These are phyloP conservation scores for Aspergillus ochraceoroseus DNA, from an alignment of 2,329 filamentous ascomycete genomes.

Conservation along the genomic window DNA sequence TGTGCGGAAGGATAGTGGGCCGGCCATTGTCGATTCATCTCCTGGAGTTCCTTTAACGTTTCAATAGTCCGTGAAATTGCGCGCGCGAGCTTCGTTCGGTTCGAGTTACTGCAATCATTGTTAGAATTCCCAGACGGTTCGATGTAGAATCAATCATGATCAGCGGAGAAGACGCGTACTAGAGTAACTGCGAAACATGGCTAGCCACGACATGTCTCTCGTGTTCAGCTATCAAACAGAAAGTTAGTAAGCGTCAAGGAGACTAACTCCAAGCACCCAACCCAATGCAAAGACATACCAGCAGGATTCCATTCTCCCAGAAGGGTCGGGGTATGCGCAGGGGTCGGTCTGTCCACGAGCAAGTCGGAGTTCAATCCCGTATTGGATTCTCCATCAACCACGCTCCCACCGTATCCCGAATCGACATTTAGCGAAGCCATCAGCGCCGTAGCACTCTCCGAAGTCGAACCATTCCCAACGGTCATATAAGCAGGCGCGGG, in stretches of 20 bases:
- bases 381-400: conserved; percentile 40
- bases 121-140: conserved; percentile 15
- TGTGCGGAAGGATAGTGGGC: conserved; percentile 77
- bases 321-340: conserved; percentile 50
- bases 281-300: conserved; percentile 26
- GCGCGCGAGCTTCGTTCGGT: conserved; percentile 77
- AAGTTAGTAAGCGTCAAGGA: conserved; percentile 16
- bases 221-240: conserved; percentile 48
- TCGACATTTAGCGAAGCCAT: conserved; percentile 79
- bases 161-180: conserved; percentile 43
- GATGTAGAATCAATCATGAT: not conserved
- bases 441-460: conserved; percentile 73
- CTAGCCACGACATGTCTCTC: conserved; percentile 67
- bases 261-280: not conserved
- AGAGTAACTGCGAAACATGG: conserved; percentile 88
- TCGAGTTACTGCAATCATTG: conserved; percentile 61
- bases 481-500: conserved; percentile 71
- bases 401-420: conserved; percentile 79
- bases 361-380: conserved; percentile 53
- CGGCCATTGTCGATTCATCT: conserved; percentile 88
- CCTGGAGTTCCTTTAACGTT: conserved; percentile 72
- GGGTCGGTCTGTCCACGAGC: conserved; percentile 55
- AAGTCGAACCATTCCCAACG: conserved; percentile 74
- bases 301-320: conserved; percentile 47
- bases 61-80: conserved; percentile 85